Conservation (phyloP, 768 basidiomycete species). For the Leccinellum albellum region DNA sequence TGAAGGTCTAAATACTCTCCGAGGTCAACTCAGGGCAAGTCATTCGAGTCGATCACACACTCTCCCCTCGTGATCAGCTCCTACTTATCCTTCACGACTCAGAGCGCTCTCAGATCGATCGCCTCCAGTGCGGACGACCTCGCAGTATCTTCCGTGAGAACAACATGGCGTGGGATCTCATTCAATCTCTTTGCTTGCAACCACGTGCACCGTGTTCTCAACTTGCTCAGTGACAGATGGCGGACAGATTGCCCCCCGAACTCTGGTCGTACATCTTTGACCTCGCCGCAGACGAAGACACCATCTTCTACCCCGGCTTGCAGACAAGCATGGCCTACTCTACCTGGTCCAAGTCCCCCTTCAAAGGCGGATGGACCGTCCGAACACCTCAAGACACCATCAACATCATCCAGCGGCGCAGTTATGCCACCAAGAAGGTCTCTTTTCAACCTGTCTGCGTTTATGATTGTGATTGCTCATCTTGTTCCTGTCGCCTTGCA, state of each 20-base stretch:
- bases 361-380: conserved; percentile 46
- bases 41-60: not conserved
- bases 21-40: not conserved
- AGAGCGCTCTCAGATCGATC: no score
- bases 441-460: not conserved
- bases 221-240: conserved; percentile 12
- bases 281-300: conserved; percentile 65
- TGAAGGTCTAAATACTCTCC: conserved; percentile 3
- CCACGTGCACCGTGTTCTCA: not conserved
- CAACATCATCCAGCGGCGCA: conserved; percentile 54
- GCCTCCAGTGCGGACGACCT: no score
- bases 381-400: conserved; percentile 58
- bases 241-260: conserved; percentile 57
- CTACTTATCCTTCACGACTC: no score
- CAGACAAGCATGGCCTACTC: conserved; percentile 62
- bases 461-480: not conserved
- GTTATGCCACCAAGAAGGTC: conserved; percentile 68
- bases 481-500: conserved; percentile 20
- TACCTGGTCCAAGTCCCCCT: conserved; percentile 56
- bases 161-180: not conserved
- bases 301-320: conserved; percentile 57
- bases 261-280: conserved; percentile 69
- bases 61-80: not conserved
- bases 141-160: not conserved
- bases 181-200: not conserved